Percentiles rank a stretch among this genome's conserved stretches.
Evolutionary conservation across 2,329 filamentous ascomycete species (phyloP).

Genomic region (Thelonectria discophora): DNA sequence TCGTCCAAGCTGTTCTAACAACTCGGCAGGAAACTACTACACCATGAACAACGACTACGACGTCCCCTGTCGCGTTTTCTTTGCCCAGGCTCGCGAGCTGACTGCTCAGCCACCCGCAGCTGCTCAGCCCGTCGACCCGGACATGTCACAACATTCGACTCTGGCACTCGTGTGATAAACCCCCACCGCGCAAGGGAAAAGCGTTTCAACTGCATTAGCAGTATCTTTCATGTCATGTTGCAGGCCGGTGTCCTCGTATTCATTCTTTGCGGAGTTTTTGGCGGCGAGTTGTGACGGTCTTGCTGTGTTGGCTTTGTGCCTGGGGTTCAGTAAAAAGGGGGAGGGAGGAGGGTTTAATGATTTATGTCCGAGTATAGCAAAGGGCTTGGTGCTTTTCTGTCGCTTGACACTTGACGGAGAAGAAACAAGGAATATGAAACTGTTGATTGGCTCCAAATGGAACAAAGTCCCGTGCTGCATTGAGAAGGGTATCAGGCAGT

Average conservation of each 20-base stretch:
- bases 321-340: slow-evolving; percentile 7
- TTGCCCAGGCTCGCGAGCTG: slow-evolving; percentile 83
- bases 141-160: slow-evolving; percentile 35
- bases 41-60: slow-evolving; percentile 85
- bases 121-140: slow-evolving; percentile 39
- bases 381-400: slow-evolving; percentile 18
- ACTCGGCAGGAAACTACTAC: slow-evolving; percentile 84
- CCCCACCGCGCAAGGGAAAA: background rate
- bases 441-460: slow-evolving; percentile 1
- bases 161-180: slow-evolving; percentile 17
- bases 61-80: slow-evolving; percentile 82
- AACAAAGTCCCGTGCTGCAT: slow-evolving; percentile 10
- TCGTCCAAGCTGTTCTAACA: slow-evolving; percentile 16
- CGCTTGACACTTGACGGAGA: slow-evolving; percentile 38
- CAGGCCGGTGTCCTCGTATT: slow-evolving; percentile 4
- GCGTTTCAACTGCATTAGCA: background rate
- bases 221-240: background rate
- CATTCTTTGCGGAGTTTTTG: slow-evolving; percentile 16
- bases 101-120: slow-evolving; percentile 39
- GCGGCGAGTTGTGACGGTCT: background rate
- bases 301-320: background rate
- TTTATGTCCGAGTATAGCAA: slow-evolving; percentile 31
- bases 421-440: slow-evolving; percentile 20
- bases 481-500: slow-evolving; percentile 24
- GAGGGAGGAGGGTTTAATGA: slow-evolving; percentile 32